Evolutionary conservation across 108 stramenopile species (phyloP).

Genomic region (Epithemia pelagica): DNA sequence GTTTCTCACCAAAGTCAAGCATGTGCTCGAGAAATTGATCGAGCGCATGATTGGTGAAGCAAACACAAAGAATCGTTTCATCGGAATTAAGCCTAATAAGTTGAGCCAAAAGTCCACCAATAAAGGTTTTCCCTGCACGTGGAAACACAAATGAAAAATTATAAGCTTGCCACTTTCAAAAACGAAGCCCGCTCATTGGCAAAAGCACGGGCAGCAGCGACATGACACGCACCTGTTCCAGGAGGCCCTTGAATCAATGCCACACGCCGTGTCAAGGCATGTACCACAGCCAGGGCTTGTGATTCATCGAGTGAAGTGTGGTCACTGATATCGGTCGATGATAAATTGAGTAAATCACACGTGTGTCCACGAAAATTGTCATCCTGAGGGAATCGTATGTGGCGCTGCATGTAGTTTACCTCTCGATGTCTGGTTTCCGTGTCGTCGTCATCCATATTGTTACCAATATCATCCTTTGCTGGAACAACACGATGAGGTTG

Average conservation of each 20-base stretch:
- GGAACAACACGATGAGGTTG: slow-evolving; percentile 20
- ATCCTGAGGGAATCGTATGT: slow-evolving; percentile 10
- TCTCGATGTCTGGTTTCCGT: no score
- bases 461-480: slow-evolving; percentile 5
- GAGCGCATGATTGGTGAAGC: slow-evolving; percentile 79
- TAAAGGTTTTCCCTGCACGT: slow-evolving; percentile 37
- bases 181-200: no score
- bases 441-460: no score
- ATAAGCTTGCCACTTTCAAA: no score
- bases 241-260: slow-evolving; percentile 48
- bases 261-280: slow-evolving; percentile 30
- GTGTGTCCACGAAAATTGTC: slow-evolving; percentile 11
- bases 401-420: no score
- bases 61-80: slow-evolving; percentile 49
- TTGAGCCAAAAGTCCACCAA: slow-evolving; percentile 35
- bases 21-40: slow-evolving; percentile 72
- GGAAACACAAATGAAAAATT: not conserved
- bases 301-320: slow-evolving; percentile 29
- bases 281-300: slow-evolving; percentile 28
- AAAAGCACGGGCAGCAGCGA: no score
- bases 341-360: slow-evolving; percentile 1
- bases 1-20: slow-evolving; percentile 36
- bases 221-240: slow-evolving; percentile 17
- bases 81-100: slow-evolving; percentile 40
- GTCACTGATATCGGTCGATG: slow-evolving; percentile 12